Conservation (phyloP, 1,284 basidiomycete genomes). For the Tausonia pullulans region DNA sequence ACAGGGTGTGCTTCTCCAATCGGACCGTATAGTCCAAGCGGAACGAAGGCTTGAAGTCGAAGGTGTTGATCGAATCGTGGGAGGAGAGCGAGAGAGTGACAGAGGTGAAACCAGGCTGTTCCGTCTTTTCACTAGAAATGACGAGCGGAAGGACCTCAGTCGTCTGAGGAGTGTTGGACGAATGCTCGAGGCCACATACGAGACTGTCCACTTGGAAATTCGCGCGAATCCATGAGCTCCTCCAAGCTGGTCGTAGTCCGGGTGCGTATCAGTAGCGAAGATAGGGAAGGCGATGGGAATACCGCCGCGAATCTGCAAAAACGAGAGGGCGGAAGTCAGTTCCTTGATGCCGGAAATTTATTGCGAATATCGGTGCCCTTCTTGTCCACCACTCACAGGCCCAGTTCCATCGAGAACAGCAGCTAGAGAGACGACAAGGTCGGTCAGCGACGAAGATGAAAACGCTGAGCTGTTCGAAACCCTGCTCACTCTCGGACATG, state of each 20-base stretch:
- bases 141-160: not conserved
- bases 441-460: not conserved
- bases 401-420: conserved; percentile 10
- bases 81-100: too few species aligned
- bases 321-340: not conserved
- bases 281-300: conserved; percentile 15
- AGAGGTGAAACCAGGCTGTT: too few species aligned
- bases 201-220: conserved; percentile 4
- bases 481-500: conserved; percentile 7
- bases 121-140: too few species aligned
- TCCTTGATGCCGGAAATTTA: not conserved
- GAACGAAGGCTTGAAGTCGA: not conserved
- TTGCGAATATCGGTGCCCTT: not conserved
- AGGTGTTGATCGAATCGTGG: not conserved
- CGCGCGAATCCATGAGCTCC: conserved; percentile 13
- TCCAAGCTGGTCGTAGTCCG: conserved; percentile 10
- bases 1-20: too few species aligned
- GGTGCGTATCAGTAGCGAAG: conserved; percentile 13
- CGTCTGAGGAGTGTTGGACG: not conserved
- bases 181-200: not conserved
- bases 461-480: not conserved
- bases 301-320: conserved; percentile 6
- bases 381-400: not conserved
- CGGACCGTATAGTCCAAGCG: not conserved
- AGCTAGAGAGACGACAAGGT: not conserved